These are phyloP conservation scores for Euptelea pleiosperma DNA, from an alignment of 164 flowering plant species.

Conservation along the genomic window DNA sequence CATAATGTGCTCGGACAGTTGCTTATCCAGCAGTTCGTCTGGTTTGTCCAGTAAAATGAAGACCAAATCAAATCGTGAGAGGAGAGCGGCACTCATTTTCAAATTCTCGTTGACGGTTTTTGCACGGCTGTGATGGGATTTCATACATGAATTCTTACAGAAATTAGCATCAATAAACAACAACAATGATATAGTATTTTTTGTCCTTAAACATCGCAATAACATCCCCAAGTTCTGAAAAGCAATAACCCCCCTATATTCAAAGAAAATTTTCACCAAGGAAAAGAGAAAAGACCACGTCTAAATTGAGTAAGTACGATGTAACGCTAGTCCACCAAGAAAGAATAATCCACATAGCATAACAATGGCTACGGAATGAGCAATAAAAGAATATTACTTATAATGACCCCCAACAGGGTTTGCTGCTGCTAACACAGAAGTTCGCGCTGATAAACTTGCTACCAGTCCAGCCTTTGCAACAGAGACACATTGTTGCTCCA, in stretches of 20 bases:
- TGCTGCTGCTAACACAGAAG: conserved; percentile 95
- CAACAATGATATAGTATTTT: neutral
- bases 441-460: conserved; percentile 96
- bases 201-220: no score
- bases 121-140: conserved; percentile 75
- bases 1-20: conserved; percentile 92
- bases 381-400: conserved; percentile 45
- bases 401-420: conserved; percentile 99
- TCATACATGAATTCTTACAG: neutral
- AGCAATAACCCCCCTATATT: neutral
- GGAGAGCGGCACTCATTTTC: conserved; percentile 95
- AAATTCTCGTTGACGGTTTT: conserved; percentile 97
- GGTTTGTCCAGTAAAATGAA: conserved; percentile 95
- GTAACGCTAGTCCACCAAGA: neutral
- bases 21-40: conserved; percentile 83
- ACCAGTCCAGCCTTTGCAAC: conserved; percentile 99
- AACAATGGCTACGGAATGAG: neutral
- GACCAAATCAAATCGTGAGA: conserved; percentile 95
- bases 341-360: neutral
- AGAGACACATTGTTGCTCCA: conserved; percentile 99
- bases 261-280: neutral
- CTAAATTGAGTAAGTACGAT: neutral
- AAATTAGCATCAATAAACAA: neutral
- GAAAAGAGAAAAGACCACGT: neutral
- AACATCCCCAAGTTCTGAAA: no score